Percentiles rank a stretch among this genome's conserved stretches.
Conservation (phyloP, 805 yeast species). For the Myxozyma nipponensis region DNA sequence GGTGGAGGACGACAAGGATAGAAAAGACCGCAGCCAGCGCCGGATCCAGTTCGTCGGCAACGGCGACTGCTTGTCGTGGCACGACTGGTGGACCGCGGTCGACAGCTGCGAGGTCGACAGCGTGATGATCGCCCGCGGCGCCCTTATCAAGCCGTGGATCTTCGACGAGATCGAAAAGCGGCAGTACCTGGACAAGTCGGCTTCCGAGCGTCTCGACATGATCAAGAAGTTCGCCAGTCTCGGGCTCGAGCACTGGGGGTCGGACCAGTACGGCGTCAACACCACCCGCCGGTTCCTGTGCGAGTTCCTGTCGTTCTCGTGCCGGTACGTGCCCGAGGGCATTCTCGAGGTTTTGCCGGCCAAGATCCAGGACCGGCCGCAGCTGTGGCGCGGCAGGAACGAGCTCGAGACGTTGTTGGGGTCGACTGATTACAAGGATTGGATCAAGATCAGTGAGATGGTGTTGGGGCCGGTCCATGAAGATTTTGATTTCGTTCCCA, state of each 20-base stretch:
- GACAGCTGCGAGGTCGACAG: constrained; percentile 72
- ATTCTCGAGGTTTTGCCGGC: constrained; percentile 86
- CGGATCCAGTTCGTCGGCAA: constrained; percentile 81
- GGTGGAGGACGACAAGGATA: constrained; percentile 46
- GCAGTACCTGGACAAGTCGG: constrained; percentile 84
- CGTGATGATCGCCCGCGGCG: constrained; percentile 97
- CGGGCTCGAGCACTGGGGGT: constrained; percentile 96
- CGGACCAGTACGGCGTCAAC: constrained; percentile 90
- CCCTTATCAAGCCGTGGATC: constrained; percentile 97
- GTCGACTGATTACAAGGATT: constrained; percentile 78
- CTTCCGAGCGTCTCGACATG: constrained; percentile 82
- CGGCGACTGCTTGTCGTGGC: constrained; percentile 84
- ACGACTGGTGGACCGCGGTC: constrained; percentile 80
- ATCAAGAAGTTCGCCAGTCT: constrained; percentile 64
- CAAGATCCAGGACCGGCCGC: constrained; percentile 88
- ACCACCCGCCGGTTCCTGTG: constrained; percentile 86
- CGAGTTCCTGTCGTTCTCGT: constrained; percentile 91
- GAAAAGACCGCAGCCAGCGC: constrained; percentile 37
- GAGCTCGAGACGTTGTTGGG: constrained; percentile 89
- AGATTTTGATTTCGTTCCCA: constrained; percentile 76
- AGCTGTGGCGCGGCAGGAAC: constrained; percentile 86
- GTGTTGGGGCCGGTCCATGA: constrained; percentile 83
- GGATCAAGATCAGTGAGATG: constrained; percentile 95
- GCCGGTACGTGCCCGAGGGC: constrained; percentile 92
- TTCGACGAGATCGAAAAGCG: constrained; percentile 89